Conservation (phyloP, 441 rosid genomes). For the Hypseocharis bilobata region DNA sequence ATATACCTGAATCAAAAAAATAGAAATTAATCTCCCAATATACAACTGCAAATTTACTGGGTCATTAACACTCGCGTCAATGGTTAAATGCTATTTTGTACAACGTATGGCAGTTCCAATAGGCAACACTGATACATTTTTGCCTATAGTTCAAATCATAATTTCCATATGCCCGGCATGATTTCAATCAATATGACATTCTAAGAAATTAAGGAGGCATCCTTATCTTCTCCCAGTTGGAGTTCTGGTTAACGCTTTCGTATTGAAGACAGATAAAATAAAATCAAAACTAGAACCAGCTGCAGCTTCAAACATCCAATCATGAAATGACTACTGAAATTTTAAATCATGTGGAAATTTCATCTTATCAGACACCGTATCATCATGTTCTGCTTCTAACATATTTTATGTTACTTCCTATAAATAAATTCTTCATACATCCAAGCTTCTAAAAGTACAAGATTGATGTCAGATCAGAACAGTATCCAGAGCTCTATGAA, state of each 20-base stretch:
- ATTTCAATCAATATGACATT: background rate
- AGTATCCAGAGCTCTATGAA: slow-evolving; percentile 11
- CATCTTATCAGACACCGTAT: background rate
- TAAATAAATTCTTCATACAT: background rate
- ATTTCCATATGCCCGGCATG: background rate
- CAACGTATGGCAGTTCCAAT: background rate
- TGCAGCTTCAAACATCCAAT: background rate
- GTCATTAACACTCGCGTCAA: background rate
- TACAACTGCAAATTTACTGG: background rate
- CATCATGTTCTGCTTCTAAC: background rate
- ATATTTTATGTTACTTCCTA: background rate
- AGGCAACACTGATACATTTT: background rate
- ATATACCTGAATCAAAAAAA: too few relatives aligned
- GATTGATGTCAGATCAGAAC: slow-evolving; percentile 7
- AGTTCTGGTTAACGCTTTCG: background rate
- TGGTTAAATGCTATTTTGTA: background rate
- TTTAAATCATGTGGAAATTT: background rate
- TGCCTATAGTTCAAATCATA: background rate
- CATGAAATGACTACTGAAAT: background rate
- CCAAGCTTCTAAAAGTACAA: background rate
- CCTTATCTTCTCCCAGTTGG: background rate
- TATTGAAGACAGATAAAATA: too few relatives aligned
- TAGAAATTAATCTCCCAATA: background rate
- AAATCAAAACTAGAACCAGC: background rate
- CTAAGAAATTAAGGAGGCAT: background rate